These are phyloP conservation scores for Mallotus japonicus DNA, from an alignment of 441 rosid genomes.

Conservation along the genomic window DNA sequence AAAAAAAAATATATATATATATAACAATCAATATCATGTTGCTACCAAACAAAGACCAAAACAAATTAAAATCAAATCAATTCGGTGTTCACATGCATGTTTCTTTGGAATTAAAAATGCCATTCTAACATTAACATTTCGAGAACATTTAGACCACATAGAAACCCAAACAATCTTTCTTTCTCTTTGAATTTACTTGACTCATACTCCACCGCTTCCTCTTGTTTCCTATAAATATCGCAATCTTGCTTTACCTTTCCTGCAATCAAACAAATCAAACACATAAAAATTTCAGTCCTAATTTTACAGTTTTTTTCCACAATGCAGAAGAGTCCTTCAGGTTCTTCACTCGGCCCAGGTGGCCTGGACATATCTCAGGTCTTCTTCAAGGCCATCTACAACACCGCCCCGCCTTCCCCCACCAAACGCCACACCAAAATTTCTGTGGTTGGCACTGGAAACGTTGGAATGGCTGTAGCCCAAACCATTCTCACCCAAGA, in stretches of 20 bases:
- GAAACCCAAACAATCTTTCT: not conserved
- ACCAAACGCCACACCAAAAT: slow-evolving; percentile 63
- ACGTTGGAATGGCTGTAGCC: slow-evolving; percentile 97
- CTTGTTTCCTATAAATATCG: not conserved
- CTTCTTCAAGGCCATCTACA: slow-evolving; percentile 65
- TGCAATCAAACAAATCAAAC: not conserved
- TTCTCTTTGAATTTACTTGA: not conserved
- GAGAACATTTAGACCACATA: not conserved
- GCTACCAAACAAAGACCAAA: too few relatives aligned
- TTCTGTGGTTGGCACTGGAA: slow-evolving; percentile 82
- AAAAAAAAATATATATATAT: too few relatives aligned
- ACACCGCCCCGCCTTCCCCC: slow-evolving; percentile 48
- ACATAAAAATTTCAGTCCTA: not conserved
- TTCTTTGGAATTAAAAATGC: too few relatives aligned
- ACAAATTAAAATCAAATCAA: too few relatives aligned
- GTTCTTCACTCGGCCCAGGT: slow-evolving; percentile 58
- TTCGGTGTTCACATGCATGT: too few relatives aligned
- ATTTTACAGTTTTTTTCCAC: not conserved
- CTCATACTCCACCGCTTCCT: not conserved
- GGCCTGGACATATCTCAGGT: slow-evolving; percentile 58
- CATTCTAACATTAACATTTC: not conserved
- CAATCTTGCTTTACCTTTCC: not conserved
- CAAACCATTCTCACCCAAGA: slow-evolving; percentile 90
- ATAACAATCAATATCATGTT: too few relatives aligned
- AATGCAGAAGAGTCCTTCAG: slow-evolving; percentile 57